Base-by-base conservation (phyloP, 805 yeast species). In the Yarrowia osloensis region DNA sequence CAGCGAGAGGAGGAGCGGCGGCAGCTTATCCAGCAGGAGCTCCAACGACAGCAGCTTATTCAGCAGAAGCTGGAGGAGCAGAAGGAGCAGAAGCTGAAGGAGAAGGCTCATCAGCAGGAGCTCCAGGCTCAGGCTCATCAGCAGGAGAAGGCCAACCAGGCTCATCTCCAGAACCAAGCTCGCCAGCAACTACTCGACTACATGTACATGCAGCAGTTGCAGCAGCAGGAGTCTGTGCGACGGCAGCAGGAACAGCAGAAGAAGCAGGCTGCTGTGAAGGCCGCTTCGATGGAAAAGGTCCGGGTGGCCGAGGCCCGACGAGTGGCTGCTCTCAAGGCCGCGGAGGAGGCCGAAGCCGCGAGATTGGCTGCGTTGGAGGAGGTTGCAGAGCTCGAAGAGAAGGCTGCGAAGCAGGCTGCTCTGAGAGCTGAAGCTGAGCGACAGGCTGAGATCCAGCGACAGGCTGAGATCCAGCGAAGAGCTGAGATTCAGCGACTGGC, bases 211-310 rank as follows among this genome's bases (percentile, higher is more conserved):
- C 28, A 52, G 59, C 59, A 52, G 42, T 29, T 54, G 17, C 17
- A 55, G 46, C 47, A 37, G 35, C 26, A 37, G 44, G 63, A 57
- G 63, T 24, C 55, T 21, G 26, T 11, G 13, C 40, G 29, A 19
- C 47, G 29, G 19, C 31, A 37, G 62, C 22, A 39, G 37, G 15
- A 17, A 6, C 26, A 11, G 47, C 47, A 11, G n/a, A 8, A 22
- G 46, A 40, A 17, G 24, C 63, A 55, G 62, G 9, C 21, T 28
- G 35, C 26, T 15, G 35, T 15, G 21, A n/a, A 29, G 35, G 63
- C 49, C 12, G 63, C 63, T 26, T 35, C 61, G 19, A 35, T 57
- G 24, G 62, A 55, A n/a, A 52, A 52, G 59, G 59, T 52, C 31
- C 42, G 42, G 9, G 24, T 22, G 29, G 59, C 59, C 31, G 59